phyloP scores from a whole-genome alignment of 1,284 basidiomycete genomes.

The Thecaphora thlaspeos region DNA sequence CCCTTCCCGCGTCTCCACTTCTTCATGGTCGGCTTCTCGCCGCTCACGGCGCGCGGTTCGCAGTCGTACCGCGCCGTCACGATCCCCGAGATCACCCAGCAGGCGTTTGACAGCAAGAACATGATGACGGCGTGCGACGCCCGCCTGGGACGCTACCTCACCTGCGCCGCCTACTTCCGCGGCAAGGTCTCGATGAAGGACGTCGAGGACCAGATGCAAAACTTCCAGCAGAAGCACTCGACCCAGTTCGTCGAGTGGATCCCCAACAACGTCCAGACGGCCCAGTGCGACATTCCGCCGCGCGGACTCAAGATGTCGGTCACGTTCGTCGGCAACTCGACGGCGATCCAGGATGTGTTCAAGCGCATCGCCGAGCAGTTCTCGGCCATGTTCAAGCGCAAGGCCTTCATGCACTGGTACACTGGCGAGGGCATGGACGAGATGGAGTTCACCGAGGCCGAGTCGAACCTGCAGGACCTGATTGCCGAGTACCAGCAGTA shows the following conservation, averaged over 20 bases:
- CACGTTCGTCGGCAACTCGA: slow-evolving; percentile 58
- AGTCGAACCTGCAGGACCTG: slow-evolving; percentile 57
- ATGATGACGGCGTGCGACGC: slow-evolving; percentile 76
- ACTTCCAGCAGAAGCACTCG: slow-evolving; percentile 54
- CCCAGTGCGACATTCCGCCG: slow-evolving; percentile 56
- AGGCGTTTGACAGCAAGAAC: slow-evolving; percentile 56
- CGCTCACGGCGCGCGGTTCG: slow-evolving; percentile 54
- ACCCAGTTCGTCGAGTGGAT: slow-evolving; percentile 58
- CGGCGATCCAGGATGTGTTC: slow-evolving; percentile 56
- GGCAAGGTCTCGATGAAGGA: slow-evolving; percentile 60
- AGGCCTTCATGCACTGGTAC: slow-evolving; percentile 60
- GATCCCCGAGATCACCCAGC: slow-evolving; percentile 51
- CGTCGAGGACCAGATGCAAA: slow-evolving; percentile 57
- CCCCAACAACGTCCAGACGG: slow-evolving; percentile 57
- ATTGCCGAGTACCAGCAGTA: slow-evolving; percentile 60
- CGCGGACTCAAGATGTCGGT: slow-evolving; percentile 57
- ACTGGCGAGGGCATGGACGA: slow-evolving; percentile 59
- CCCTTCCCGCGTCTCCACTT: slow-evolving; percentile 59
- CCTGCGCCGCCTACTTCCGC: slow-evolving; percentile 82
- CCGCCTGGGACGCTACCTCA: slow-evolving; percentile 67
- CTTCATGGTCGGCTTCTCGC: slow-evolving; percentile 58
- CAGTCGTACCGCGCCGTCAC: slow-evolving; percentile 63
- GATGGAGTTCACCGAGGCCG: slow-evolving; percentile 60
- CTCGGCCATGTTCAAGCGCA: slow-evolving; percentile 57
- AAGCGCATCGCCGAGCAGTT: slow-evolving; percentile 58